Percentiles rank a stretch among this genome's conserved stretches.
Conservation (phyloP, 176 grass and related monocot genomes). For the Poa pratensis region DNA sequence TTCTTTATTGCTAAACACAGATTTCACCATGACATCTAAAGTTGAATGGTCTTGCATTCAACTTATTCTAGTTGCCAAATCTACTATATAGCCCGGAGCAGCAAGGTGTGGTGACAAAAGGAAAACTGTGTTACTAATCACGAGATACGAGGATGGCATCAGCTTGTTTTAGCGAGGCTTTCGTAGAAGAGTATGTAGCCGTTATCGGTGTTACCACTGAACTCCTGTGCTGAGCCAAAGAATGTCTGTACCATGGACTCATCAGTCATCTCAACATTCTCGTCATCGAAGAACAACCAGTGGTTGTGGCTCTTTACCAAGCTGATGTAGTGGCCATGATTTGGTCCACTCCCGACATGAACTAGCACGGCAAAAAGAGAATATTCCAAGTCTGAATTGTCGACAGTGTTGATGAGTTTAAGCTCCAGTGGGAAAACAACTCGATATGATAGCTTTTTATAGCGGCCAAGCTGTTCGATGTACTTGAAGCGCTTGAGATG, state of each 20-base stretch:
- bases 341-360: slow-evolving; percentile 90
- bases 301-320: slow-evolving; percentile 96
- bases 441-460: slow-evolving; percentile 89
- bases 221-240: slow-evolving; percentile 91
- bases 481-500: slow-evolving; percentile 99
- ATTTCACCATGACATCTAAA: slow-evolving; percentile 41
- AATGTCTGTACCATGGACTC: slow-evolving; percentile 84
- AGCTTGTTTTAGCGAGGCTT: slow-evolving; percentile 61
- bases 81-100: slow-evolving; percentile 36
- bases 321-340: slow-evolving; percentile 96
- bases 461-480: slow-evolving; percentile 89
- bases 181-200: slow-evolving; percentile 97
- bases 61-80: slow-evolving; percentile 48
- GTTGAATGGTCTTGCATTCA: slow-evolving; percentile 39
- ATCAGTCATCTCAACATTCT: slow-evolving; percentile 95
- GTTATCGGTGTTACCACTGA: slow-evolving; percentile 89
- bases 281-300: slow-evolving; percentile 93
- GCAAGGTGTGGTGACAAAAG: slow-evolving; percentile 16
- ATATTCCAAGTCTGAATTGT: slow-evolving; percentile 87
- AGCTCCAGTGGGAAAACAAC: slow-evolving; percentile 97
- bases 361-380: slow-evolving; percentile 94
- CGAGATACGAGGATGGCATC: slow-evolving; percentile 26
- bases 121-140: slow-evolving; percentile 33
- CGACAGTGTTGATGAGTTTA: slow-evolving; percentile 82
- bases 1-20: slow-evolving; percentile 38